phyloP scores from a whole-genome alignment of 345 rosid genomes.

The Syzygium aqueum region DNA sequence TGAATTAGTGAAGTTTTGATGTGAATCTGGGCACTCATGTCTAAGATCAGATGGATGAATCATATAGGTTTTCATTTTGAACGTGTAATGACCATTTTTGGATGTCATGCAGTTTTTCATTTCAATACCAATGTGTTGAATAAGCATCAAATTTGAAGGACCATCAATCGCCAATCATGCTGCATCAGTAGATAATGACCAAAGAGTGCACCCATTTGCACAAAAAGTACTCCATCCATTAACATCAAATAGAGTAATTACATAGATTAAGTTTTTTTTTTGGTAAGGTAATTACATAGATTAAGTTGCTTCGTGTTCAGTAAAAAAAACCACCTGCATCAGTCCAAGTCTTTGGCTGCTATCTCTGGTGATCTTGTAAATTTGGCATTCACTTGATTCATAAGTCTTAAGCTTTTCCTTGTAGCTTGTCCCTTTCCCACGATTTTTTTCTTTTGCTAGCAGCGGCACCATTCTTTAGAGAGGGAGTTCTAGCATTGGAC shows the following conservation, averaged over 20 bases:
- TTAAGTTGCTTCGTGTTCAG: not conserved
- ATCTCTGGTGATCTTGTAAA: not conserved
- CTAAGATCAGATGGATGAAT: not conserved
- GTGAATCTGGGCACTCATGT: not conserved
- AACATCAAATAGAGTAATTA: not conserved
- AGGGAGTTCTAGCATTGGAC: not conserved
- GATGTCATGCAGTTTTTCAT: not conserved
- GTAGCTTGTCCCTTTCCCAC: not conserved
- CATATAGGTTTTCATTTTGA: not conserved
- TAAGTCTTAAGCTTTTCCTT: not conserved
- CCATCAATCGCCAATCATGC: not conserved
- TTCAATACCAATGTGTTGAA: not conserved
- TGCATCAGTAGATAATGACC: not conserved
- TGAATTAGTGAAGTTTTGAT: too few species aligned
- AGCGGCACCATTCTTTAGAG: not conserved
- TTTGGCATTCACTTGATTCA: not conserved
- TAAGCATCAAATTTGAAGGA: not conserved
- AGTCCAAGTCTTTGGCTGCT: not conserved
- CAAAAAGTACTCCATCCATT: not conserved
- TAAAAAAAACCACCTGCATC: not conserved
- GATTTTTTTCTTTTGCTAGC: not conserved
- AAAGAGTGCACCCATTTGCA: not conserved
- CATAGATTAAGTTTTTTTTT: not conserved
- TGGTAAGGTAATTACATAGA: not conserved
- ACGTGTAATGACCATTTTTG: not conserved